Evolutionary conservation across 495 filamentous ascomycete species (phyloP), one percentile per base, ranked within the genome.

Genomic region (Penicillium alfredii): DNA sequence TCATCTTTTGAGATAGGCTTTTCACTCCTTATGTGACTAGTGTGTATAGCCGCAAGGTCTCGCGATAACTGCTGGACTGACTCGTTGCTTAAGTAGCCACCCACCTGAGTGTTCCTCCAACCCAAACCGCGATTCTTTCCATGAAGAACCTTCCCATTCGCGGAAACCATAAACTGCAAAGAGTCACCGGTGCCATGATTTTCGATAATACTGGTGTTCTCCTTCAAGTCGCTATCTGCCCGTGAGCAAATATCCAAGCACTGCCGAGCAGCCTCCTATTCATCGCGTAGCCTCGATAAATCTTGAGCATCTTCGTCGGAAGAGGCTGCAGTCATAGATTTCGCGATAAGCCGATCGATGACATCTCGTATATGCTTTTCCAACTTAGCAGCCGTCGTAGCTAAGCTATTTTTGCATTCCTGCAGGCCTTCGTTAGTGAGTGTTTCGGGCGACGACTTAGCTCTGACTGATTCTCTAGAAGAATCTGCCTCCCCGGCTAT

Each of bases 81-180:
- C 8, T 35, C 36, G 40, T 68, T 49, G 42, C 55, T 58, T 16
- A 68, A 35, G 35, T 65, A 42, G 29, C 63, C 63, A 45, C 63
- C 60, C 27, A 68, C 61, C 37, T 68, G 60, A 45, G 57, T 63
- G 11, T 51, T 58, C 41, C 61, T 61, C 60, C 54, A 62, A 8
- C 63, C 61, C 35, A 65, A 24, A 15, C 58, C 61, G 30, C 42
- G 42, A 24, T 68, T 68, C 38, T 44, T 65, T 25, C 61, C 60
- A 28, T 61, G 49, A 32, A 67, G 28, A 20, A 53, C 36, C 17
- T 60, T 49, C 12, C 54, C 59, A 44, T 58, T 53, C 4, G 63
- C 56, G n/a, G 63, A 67, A 29, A 67, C 57, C 59, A 67, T 61
- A 21, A 63, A 67, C 33, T 67, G 57, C 11, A 67, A 20, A 14